phyloP scores from a whole-genome alignment of 106 monocot genomes.

The Dendrobium chrysotoxum region DNA sequence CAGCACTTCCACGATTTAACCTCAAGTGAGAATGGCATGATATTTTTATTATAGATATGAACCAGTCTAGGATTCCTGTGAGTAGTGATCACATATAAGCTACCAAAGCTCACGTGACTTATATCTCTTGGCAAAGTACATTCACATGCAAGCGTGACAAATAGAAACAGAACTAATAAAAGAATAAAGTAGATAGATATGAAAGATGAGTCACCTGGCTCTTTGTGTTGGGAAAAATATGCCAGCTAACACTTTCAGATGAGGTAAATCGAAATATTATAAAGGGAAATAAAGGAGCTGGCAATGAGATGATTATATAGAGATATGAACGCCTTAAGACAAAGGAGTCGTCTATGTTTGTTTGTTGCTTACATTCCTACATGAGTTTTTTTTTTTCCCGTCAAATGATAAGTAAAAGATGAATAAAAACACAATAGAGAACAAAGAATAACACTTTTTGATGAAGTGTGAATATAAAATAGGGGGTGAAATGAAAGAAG shows the following conservation, averaged over 20 bases:
- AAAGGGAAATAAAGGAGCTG: not conserved
- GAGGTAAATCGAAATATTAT: not conserved
- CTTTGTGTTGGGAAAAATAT: not conserved
- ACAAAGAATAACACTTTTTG: too few relatives aligned
- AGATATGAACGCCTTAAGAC: not conserved
- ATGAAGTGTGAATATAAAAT: not conserved
- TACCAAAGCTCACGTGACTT: conserved; percentile 8
- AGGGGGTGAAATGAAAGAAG: not conserved
- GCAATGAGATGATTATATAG: not conserved
- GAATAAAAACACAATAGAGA: too few relatives aligned
- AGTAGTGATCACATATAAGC: not conserved
- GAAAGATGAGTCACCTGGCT: conserved; percentile 1
- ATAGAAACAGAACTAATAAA: conserved; percentile 7
- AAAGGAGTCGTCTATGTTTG: not conserved
- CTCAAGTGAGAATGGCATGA: not conserved
- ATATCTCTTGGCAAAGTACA: conserved; percentile 4
- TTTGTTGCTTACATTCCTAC: not conserved
- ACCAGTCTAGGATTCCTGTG: not conserved
- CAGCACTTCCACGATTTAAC: not conserved
- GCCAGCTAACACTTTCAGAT: not conserved
- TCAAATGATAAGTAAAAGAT: not conserved
- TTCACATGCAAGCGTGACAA: conserved; percentile 8
- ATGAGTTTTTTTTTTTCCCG: not conserved
- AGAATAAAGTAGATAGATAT: conserved; percentile 1
- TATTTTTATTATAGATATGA: not conserved